These are phyloP conservation scores for Neodidymelliopsis sp. DNA, from an alignment of 2,329 filamentous ascomycete species.

Conservation along the genomic window DNA sequence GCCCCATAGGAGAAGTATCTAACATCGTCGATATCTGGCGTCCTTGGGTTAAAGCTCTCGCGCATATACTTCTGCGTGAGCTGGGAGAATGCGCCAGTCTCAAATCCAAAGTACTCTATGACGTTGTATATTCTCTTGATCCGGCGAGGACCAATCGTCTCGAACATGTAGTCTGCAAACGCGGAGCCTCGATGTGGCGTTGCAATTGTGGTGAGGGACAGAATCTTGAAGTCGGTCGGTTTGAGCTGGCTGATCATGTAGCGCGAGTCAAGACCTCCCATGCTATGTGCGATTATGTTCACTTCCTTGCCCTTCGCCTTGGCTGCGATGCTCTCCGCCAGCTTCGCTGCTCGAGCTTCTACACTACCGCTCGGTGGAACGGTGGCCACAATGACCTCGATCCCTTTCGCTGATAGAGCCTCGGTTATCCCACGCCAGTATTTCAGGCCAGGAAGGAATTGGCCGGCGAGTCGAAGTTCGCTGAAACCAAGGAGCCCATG, in stretches of 20 bases:
- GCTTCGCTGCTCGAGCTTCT: constrained; percentile 62
- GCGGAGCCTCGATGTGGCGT: constrained; percentile 68
- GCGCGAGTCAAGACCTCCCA: constrained; percentile 67
- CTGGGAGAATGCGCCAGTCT: constrained; percentile 68
- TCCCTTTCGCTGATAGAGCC: constrained; percentile 62
- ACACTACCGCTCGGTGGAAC: constrained; percentile 68
- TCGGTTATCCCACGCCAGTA: constrained; percentile 72
- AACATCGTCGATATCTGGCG: constrained; percentile 62
- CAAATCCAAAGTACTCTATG: constrained; percentile 62
- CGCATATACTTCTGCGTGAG: constrained; percentile 66
- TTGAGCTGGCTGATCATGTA: constrained; percentile 69
- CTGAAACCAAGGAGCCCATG: constrained; percentile 73
- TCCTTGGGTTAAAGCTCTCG: constrained; percentile 65
- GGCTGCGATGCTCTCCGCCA: constrained; percentile 61
- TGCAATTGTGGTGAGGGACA: constrained; percentile 70
- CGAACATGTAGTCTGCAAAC: constrained; percentile 68
- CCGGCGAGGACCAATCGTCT: constrained; percentile 64
- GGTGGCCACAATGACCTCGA: constrained; percentile 67
- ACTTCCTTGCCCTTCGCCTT: constrained; percentile 65
- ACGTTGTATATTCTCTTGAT: constrained; percentile 64
- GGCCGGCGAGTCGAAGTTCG: constrained; percentile 64
- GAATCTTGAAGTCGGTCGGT: constrained; percentile 74
- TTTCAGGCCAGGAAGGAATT: constrained; percentile 63
- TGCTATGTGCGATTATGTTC: constrained; percentile 72
- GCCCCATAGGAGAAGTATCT: constrained; percentile 71